Conservation (phyloP, 768 basidiomycete species). For the Asterophora lycoperdoides region DNA sequence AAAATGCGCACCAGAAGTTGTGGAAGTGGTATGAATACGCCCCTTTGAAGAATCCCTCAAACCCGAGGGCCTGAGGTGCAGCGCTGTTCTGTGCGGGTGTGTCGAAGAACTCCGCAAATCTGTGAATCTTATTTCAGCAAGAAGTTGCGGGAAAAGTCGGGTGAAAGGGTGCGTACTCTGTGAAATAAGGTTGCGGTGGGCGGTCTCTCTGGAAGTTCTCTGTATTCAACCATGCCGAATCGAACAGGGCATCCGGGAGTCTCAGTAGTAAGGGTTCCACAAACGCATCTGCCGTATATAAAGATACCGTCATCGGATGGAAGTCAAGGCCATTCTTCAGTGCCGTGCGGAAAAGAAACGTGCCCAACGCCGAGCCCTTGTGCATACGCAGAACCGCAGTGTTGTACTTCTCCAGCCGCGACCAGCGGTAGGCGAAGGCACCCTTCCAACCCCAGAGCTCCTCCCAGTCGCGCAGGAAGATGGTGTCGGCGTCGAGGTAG, state of each 20-base stretch:
- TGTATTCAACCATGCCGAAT: conserved; percentile 92
- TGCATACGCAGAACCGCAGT: conserved; percentile 89
- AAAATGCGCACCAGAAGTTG: conserved; percentile 67
- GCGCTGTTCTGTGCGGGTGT: conserved; percentile 66
- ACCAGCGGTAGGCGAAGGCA: conserved; percentile 95
- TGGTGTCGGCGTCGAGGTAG: conserved; percentile 91
- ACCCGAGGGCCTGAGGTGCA: conserved; percentile 78
- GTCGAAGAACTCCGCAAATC: conserved; percentile 81
- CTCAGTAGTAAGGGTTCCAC: conserved; percentile 73
- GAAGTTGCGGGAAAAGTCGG: conserved; percentile 1
- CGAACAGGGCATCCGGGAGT: conserved; percentile 88
- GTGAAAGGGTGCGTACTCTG: conserved; percentile 46
- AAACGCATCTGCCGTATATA: conserved; percentile 79
- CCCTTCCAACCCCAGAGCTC: conserved; percentile 95
- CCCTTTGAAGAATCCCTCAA: conserved; percentile 90
- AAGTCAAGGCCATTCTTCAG: conserved; percentile 90
- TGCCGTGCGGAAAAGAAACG: conserved; percentile 89
- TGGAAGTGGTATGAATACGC: conserved; percentile 95
- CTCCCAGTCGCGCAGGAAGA: conserved; percentile 93
- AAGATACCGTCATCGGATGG: conserved; percentile 89
- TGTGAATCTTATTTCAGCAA: conserved; percentile 23
- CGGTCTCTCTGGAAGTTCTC: conserved; percentile 86
- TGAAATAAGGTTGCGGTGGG: conserved; percentile 90
- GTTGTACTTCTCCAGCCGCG: conserved; percentile 87
- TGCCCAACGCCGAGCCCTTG: conserved; percentile 82